Conservation (phyloP, 805 yeast genomes). For the Zygoascus biomembranicola region DNA sequence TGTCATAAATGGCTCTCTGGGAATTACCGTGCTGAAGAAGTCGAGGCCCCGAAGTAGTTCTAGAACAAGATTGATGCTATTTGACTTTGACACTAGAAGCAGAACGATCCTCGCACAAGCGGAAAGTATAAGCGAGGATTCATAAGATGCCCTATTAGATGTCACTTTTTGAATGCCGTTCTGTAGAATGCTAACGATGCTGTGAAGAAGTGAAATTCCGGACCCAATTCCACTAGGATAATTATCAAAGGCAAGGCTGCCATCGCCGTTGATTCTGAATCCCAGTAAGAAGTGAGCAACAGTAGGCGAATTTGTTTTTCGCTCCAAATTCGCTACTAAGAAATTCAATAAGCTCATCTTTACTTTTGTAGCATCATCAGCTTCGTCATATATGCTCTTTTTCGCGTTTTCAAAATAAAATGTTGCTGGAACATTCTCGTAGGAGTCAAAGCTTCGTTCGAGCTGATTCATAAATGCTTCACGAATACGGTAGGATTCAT, state of each 20-base stretch:
- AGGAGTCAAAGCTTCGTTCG: constrained; percentile 28
- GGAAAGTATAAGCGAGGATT: constrained; percentile 39
- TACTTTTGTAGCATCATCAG: constrained; percentile 21
- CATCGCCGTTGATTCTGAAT: constrained; percentile 45
- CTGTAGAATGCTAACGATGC: constrained; percentile 43
- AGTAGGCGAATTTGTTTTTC: constrained; percentile 30
- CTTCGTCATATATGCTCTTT: neutral
- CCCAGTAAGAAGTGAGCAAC: constrained; percentile 76
- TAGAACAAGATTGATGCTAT: constrained; percentile 46
- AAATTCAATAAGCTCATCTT: constrained; percentile 56
- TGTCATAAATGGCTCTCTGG: constrained; percentile 48
- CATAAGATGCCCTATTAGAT: constrained; percentile 36
- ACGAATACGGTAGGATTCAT: constrained; percentile 69
- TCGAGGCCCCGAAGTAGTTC: constrained; percentile 43
- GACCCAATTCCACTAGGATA: constrained; percentile 46
- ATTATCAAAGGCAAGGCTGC: constrained; percentile 39
- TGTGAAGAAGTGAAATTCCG: constrained; percentile 45
- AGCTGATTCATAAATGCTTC: constrained; percentile 65
- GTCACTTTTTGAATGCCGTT: constrained; percentile 37
- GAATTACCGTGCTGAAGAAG: constrained; percentile 45
- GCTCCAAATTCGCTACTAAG: constrained; percentile 39
- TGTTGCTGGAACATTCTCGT: constrained; percentile 1
- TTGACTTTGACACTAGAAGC: constrained; percentile 48
- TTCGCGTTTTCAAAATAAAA: neutral
- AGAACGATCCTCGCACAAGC: constrained; percentile 51